Evolutionary conservation across 768 basidiomycete species (phyloP).

Genomic region (Leucosporidium yakuticum): DNA sequence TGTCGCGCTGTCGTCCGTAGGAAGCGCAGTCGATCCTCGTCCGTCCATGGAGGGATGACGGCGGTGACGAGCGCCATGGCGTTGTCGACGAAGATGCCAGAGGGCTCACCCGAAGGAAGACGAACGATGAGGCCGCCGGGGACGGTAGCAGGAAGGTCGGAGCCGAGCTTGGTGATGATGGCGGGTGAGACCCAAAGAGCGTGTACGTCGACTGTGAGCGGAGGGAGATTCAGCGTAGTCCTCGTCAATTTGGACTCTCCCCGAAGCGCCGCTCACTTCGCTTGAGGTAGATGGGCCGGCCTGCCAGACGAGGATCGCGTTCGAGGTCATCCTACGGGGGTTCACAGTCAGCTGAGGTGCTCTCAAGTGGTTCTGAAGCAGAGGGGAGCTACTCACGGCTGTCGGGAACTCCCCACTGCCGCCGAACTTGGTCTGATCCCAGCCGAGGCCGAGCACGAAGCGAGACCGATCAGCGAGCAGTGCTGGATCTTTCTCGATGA

Average conservation of each 20-base stretch:
- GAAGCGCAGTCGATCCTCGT: constrained; percentile 55
- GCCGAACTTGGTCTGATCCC: constrained; percentile 70
- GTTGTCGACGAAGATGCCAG: constrained; percentile 78
- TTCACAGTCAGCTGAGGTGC: not conserved
- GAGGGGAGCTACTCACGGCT: constrained; percentile 51
- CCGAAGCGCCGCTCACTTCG: constrained; percentile 43
- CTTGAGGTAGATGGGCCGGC: constrained; percentile 63
- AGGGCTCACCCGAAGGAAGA: constrained; percentile 59
- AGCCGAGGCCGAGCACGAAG: constrained; percentile 85
- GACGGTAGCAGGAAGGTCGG: constrained; percentile 55
- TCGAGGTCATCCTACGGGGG: constrained; percentile 62
- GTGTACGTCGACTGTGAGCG: constrained; percentile 61
- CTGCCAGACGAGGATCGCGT: constrained; percentile 59
- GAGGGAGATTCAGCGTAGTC: not conserved
- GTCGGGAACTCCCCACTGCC: constrained; percentile 57
- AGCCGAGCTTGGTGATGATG: constrained; percentile 55
- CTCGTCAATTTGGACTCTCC: not conserved
- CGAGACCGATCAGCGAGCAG: constrained; percentile 51
- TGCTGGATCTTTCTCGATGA: constrained; percentile 57
- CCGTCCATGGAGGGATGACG: constrained; percentile 54
- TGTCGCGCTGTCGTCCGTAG: constrained; percentile 61
- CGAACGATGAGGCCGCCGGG: constrained; percentile 72
- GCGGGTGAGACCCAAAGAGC: constrained; percentile 77
- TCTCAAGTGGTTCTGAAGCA: not conserved
- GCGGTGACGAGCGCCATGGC: constrained; percentile 65